Base-by-base conservation (phyloP, 2,329 filamentous ascomycete genomes). In the Monilinia polystroma region DNA sequence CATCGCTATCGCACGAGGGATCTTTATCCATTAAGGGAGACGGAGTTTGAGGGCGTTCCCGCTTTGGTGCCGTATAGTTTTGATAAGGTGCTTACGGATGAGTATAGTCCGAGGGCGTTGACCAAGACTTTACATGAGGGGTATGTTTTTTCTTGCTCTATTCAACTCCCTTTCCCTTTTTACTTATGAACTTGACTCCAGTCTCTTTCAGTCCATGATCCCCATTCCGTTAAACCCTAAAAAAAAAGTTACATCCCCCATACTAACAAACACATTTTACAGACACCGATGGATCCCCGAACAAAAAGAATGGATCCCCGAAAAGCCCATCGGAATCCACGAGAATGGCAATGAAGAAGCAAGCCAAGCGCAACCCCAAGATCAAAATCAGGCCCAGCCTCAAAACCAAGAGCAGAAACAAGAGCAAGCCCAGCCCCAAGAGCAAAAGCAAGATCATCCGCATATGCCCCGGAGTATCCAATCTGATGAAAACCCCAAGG, bases 11-110 rank as follows among this genome's bases (percentile, higher is more conserved):
- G 80, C 53, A 87, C 84, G 35, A 80, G 80, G n/a, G 90, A 95
- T 72, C 80, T 95, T 16, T 95, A 88, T 78, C 92, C 92, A 4
- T 81, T 95, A 82, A 84, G 90, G 20, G 82, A 87, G 74, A 90
- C 87, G 35, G 83, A 85, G 69, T 95, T 92, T 72, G 91, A 95
- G 79, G 90, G 90, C 26, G 87, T 90, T 2, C 79, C 83, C 16
- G 90, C 90, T 32, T 83, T 83, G 70, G 84, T 95, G 32, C 92
- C 92, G 4, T 90, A 86, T 75, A 82, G 81, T 66, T 90, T 89
- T 70, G 87, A 90, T 72, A 82, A 82, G 73, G 85, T 91, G 38
- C 77, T 92, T 66, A 81, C 81, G 4, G 83, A 86, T 41, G 89
- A 92, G 78, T 92, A 92, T 72, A 81, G 84, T 41, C 76, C 79